phyloP scores from a whole-genome alignment of 768 basidiomycete genomes.

The Serendipita indica region DNA sequence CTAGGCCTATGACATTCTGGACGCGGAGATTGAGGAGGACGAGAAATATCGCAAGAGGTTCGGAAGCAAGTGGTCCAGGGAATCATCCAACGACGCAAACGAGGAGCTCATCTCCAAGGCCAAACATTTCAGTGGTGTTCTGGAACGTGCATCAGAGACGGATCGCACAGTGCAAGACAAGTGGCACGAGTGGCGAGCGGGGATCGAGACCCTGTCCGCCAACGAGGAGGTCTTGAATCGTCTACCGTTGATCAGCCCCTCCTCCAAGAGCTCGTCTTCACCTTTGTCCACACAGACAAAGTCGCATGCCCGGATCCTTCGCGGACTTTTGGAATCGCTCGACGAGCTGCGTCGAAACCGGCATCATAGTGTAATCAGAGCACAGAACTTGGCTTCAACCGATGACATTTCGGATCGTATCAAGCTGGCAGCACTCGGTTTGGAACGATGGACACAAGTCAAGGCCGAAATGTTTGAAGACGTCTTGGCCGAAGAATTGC shows the following conservation, averaged over 20 bases:
- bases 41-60: constrained; percentile 45
- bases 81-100: constrained; percentile 70
- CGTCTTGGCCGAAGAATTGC: constrained; percentile 58
- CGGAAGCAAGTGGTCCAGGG: constrained; percentile 30
- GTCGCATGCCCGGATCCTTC: constrained; percentile 51
- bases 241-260: constrained; percentile 19
- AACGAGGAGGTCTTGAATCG: constrained; percentile 35
- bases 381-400: constrained; percentile 39
- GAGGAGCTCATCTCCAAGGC: constrained; percentile 54
- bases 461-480: constrained; percentile 82
- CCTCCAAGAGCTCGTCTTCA: constrained; percentile 18
- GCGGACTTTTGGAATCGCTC: constrained; percentile 62
- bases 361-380: constrained; percentile 47
- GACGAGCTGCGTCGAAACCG: constrained; percentile 54
- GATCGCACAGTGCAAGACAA: constrained; percentile 66
- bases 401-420: constrained; percentile 68
- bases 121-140: constrained; percentile 51
- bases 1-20: constrained; percentile 81
- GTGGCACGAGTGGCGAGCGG: constrained; percentile 78
- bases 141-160: constrained; percentile 56
- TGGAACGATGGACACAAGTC: constrained; percentile 54
- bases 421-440: constrained; percentile 44
- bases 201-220: constrained; percentile 54
- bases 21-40: constrained; percentile 77
- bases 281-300: constrained; percentile 32